Conservation (phyloP, 257 asterid genomes). For the Orobanche coerulescens region DNA sequence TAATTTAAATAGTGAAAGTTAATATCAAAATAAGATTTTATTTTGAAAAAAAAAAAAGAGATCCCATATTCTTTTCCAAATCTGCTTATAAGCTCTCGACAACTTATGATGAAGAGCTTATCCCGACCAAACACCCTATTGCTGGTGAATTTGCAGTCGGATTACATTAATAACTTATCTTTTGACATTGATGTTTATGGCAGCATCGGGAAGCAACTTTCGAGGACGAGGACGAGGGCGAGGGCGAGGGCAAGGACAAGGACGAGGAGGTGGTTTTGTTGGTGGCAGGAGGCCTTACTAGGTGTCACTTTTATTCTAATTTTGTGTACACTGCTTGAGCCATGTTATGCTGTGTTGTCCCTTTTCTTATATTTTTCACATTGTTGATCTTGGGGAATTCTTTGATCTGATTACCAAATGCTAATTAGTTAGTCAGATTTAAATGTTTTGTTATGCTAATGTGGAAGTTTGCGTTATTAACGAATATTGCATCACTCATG, state of each 20-base stretch:
- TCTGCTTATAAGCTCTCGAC: not conserved
- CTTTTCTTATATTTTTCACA: not conserved
- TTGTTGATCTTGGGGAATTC: not conserved
- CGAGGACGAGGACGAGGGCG: conserved; percentile 73
- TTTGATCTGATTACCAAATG: not conserved
- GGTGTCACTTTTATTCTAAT: conserved; percentile 6
- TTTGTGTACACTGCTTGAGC: not conserved
- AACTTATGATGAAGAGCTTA: not conserved
- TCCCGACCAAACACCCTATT: not conserved
- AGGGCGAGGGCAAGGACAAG: conserved; percentile 51
- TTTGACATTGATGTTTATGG: not conserved
- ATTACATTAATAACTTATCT: not conserved
- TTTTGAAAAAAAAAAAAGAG: too few relatives aligned
- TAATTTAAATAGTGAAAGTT: too few relatives aligned
- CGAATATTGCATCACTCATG: too few relatives aligned
- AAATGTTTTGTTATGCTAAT: too few relatives aligned
- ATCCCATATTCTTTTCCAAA: too few relatives aligned
- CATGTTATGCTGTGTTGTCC: not conserved
- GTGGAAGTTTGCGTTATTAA: too few relatives aligned
- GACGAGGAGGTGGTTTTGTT: conserved; percentile 2
- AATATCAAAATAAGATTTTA: too few relatives aligned
- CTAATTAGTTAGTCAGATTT: too few relatives aligned
- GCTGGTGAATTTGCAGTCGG: not conserved
- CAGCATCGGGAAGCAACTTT: conserved; percentile 60
- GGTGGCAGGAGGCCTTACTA: conserved; percentile 65